Evolutionary conservation across 495 filamentous ascomycete species (phyloP).

Genomic region (Aspergillus cavernicola): DNA sequence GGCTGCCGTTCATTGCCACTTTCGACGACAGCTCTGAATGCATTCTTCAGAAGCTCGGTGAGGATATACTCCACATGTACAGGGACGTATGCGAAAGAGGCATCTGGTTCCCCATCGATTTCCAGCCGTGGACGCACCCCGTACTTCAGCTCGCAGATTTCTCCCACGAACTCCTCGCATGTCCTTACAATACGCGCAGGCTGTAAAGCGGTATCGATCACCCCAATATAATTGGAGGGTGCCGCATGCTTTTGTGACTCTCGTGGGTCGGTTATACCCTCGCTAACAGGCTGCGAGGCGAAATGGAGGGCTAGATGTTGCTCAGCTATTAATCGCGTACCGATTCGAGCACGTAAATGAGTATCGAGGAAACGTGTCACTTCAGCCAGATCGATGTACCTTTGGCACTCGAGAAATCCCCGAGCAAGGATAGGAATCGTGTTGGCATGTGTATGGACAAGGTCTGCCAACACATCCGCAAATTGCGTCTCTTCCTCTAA

Average conservation of each 20-base stretch:
- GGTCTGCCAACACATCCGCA: constrained; percentile 85
- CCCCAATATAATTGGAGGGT: constrained; percentile 79
- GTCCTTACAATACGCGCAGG: constrained; percentile 74
- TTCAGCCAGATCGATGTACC: constrained; percentile 74
- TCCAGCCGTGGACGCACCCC: constrained; percentile 78
- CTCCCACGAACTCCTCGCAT: constrained; percentile 85
- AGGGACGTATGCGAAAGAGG: constrained; percentile 84
- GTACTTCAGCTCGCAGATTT: constrained; percentile 95
- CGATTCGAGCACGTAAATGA: constrained; percentile 89
- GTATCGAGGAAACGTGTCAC: constrained; percentile 91
- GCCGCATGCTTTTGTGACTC: constrained; percentile 39
- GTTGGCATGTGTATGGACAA: constrained; percentile 88
- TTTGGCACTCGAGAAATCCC: constrained; percentile 86
- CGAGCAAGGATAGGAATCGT: constrained; percentile 90
- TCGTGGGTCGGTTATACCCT: constrained; percentile 20
- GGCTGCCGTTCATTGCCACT: constrained; percentile 72
- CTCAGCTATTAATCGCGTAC: constrained; percentile 90
- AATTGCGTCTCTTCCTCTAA: constrained; percentile 87
- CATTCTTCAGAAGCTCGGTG: constrained; percentile 94
- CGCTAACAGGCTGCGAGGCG: constrained; percentile 66
- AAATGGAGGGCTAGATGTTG: constrained; percentile 94
- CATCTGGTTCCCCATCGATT: constrained; percentile 77
- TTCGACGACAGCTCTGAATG: constrained; percentile 90
- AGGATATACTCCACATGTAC: constrained; percentile 96
- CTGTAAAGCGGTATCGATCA: constrained; percentile 87